These are phyloP conservation scores for Septoria petroselini DNA, from an alignment of 2,329 filamentous ascomycete species.

Conservation along the genomic window DNA sequence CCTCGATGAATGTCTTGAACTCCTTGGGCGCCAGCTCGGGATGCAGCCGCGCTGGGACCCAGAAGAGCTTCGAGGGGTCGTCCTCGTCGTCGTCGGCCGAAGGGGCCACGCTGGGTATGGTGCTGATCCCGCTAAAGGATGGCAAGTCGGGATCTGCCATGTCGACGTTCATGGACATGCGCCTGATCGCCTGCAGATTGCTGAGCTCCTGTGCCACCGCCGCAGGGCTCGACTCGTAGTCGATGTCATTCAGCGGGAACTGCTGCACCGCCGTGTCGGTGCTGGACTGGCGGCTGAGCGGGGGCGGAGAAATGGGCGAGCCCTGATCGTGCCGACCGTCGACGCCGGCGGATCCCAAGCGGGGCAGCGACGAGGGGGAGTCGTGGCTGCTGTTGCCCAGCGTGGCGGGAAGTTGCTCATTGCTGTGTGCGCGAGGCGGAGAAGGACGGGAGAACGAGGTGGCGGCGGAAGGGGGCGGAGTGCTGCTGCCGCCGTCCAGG, in stretches of 20 bases:
- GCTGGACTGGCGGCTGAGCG: constrained; percentile 38
- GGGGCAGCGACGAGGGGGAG: constrained; percentile 26
- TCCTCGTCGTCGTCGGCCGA: constrained; percentile 72
- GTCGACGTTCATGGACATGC: constrained; percentile 91
- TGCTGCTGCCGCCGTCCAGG: constrained; percentile 13
- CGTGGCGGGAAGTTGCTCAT: constrained; percentile 31
- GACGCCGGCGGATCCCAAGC: constrained; percentile 39
- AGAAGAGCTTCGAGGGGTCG: constrained; percentile 83
- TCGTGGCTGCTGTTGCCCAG: constrained; percentile 15
- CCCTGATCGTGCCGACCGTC: constrained; percentile 26
- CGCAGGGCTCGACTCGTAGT: constrained; percentile 84
- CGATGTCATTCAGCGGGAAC: constrained; percentile 75
- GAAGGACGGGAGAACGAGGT: constrained; percentile 8
- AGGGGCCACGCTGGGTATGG: constrained; percentile 66
- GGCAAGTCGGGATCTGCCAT: constrained; percentile 70
- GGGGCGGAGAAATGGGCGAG: constrained; percentile 39
- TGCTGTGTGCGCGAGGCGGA: constrained; percentile 26
- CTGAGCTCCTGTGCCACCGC: constrained; percentile 89
- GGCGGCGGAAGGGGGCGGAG: neutral
- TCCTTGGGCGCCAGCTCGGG: constrained; percentile 93
- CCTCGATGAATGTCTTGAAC: constrained; percentile 95
- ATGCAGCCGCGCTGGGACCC: constrained; percentile 92
- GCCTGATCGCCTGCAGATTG: constrained; percentile 83
- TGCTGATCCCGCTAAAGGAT: constrained; percentile 59
- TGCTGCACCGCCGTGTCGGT: constrained; percentile 39